Evolutionary conservation across 352 stramenopile genomes (phyloP), one percentile per base, ranked within the genome.

Genomic region (Globisporangium radiosum): DNA sequence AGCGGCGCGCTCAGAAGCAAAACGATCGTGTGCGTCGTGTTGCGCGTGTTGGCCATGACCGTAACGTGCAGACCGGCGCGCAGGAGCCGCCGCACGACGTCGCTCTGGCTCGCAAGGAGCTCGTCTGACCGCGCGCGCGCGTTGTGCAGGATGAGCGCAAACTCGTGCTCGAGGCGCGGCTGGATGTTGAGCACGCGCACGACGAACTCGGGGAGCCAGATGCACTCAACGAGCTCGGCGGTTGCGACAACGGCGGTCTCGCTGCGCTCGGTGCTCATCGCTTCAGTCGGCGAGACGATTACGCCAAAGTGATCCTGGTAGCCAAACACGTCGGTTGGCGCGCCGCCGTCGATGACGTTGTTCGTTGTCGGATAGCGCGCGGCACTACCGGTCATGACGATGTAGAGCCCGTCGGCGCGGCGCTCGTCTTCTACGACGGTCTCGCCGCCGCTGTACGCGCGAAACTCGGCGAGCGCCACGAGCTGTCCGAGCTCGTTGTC

Each of bases 271-370:
- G 61, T 66, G 47, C 56, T 65, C 14, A 60, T 56, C 9, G 63
- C 70, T 5, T 79, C 64, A 0, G 64, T 75, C 1, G 72, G 66
- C 13, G 72, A 78, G 19, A 87, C 64, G 57, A 75, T 52, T 14
- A 67, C 69, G n/a, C 72, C 76, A 53, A 83, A 87, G 42, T 80
- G 71, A 36, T 87, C 74, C 54, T 87, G 74, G 59, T 87, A 87
- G 49, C 53, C 58, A 50, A 85, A 72, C n/a, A 53, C 61, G 40
- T 80, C 72, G 13, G 57, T 17, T 1, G 58, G 65, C 17, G 56
- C 56, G 37, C 54, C 57, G 42, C 51, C 63, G 7, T 78, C 70
- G 5, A 75, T 42, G 7, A 19, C 50, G 15, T 62, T 62, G 25
- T 75, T 51, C 0, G 43, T 57, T 0, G 64, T 37, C 0, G 59